Evolutionary conservation across 257 asterid species (phyloP), one percentile per base, ranked within the genome.

Genomic region (Capsicum pubescens): DNA sequence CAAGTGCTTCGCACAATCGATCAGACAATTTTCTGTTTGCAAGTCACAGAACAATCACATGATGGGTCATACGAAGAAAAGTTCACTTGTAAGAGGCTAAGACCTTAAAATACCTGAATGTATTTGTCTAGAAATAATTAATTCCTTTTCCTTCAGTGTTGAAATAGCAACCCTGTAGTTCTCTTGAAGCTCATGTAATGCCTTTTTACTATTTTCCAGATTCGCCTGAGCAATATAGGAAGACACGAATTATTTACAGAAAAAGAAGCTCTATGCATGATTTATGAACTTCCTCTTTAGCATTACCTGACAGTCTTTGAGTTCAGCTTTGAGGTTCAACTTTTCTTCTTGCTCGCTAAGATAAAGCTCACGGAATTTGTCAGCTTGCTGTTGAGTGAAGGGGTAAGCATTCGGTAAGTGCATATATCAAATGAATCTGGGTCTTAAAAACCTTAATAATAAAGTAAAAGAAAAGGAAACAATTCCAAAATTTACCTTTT

Each of bases 321-420:
- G 94, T 85, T 94, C 94, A 84, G 89, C 88, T 84, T 91, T 86
- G 36, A 92, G 83, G 74, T 87, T 84, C 85, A 91, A 81, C 85
- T 92, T 94, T 89, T 90, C 94, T 87, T 94, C 93, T 89, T 92
- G 97, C 87, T 94, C 97, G 39, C 71, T 74, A 61, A 82, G 92
- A 90, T 93, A 93, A 82, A 93, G 92, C 88, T 94, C 95, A 17
- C 91, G 94, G 81, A 84, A 92, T 84, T 91, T 90, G 61, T 87
- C 86, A 70, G 84, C 84, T 91, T 93, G 87, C 97, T 93, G 92
- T 35, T 66, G 61, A 64, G 63, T 46, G 6, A 54, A 56, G 57
- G 63, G 44, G 58, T 46, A 63, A 77, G 9, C 26, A 66, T 72
- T 15, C 69, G 57, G 66, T 13, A 71, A 55, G 55, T 58, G 59